Evolutionary conservation across 2,329 filamentous ascomycete species (phyloP), one percentile per base, ranked within the genome.

Genomic region (Ophiocordyceps camponoti-saundersi): DNA sequence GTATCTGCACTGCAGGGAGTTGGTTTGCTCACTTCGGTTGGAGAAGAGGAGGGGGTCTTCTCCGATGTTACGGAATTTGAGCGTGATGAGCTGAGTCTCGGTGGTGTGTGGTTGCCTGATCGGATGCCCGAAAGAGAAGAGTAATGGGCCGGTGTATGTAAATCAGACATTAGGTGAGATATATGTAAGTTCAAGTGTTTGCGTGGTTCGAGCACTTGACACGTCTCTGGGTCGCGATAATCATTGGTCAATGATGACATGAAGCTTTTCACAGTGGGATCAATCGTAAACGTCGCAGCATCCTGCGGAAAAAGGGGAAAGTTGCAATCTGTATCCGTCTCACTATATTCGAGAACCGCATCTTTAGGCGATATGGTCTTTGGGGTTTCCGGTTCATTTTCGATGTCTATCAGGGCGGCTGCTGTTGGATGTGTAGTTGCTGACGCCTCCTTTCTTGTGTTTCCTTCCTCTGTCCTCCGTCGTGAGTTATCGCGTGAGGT

Each of bases 331-430:
- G 82, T 79, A 3, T 89, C 84, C 0, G 70, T 64, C 39, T 92
- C 86, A 50, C 82, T 77, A 59, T 89, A 95, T 50, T 95, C 89
- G 45, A 95, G 66, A 49, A 94, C 66, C 1, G 89, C 85, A 57
- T 96, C 90, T 65, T 94, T 93, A 22, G 90, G 92, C 1, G 90
- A 96, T 44, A 98, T 95, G 0, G 90, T 95, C 63, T 86, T 85
- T n/a, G 82, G 72, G 0, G 72, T 73, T 6, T 70, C 61, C 1
- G 69, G 66, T 43, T 72, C 62, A 26, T 65, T 53, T 55, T 52
- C 65, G 57, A 23, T 18, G 10, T 15, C 18, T 3, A n/a, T 15
- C 12, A 13, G 1, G 13, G 16, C 21, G 1, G 3, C 12, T 20
- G 13, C 34, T 34, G 70, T 66, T 20, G 69, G 63, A 41, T 65